Base-by-base conservation (phyloP, 139 green algal species). In the Eudorina sp. region DNA sequence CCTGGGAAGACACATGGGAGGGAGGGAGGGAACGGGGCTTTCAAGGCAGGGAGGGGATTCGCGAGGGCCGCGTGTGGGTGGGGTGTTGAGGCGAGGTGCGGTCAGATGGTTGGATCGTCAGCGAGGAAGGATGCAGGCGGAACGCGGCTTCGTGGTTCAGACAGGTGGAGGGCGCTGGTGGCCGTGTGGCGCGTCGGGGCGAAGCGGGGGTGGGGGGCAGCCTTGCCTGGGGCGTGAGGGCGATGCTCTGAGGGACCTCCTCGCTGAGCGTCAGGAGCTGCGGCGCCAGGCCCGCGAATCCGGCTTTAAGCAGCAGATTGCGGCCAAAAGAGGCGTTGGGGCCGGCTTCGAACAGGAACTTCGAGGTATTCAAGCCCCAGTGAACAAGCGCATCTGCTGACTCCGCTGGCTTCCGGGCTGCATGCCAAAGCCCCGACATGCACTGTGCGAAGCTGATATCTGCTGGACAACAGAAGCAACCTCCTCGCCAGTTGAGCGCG, bases 401-500 rank as follows among this genome's bases (percentile, higher is more conserved):
- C 7, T 72, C 27, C 7, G 43, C 45, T 4, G 41, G 80, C 41
- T 62, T 76, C 23, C 58, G 55, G 18, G 80, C 68, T 7, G 80
- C 60, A 13, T 62, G 41, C 80, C 80, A 86, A 8, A 86, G n/a
- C 0, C 60, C 41, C 1, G 80, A 11, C 29, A 86, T 62, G 60
- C 80, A 86, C 62, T 86, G 80, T 0, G 53, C 80, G 21, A 86
- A 86, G 29, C 43, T 77, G 27, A 86, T 86, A 16, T 19, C 48
- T 8, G 80, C 80, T 13, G 80, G 80, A 43, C 80, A 86, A 60
- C 80, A 86, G 45, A 86, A 86, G 58, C 80, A 86, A 11, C 76
- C 76, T 45, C 76, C 76, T 25, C 60, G 41, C 80, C 80, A 86
- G 27, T 8, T 31, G 4, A 86, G 29, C 4, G 60, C 62, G 18